Percentiles rank a stretch among this genome's conserved stretches.
phyloP scores from a whole-genome alignment of 2,329 filamentous ascomycete species.

The Conoideocrella luteorostrata region DNA sequence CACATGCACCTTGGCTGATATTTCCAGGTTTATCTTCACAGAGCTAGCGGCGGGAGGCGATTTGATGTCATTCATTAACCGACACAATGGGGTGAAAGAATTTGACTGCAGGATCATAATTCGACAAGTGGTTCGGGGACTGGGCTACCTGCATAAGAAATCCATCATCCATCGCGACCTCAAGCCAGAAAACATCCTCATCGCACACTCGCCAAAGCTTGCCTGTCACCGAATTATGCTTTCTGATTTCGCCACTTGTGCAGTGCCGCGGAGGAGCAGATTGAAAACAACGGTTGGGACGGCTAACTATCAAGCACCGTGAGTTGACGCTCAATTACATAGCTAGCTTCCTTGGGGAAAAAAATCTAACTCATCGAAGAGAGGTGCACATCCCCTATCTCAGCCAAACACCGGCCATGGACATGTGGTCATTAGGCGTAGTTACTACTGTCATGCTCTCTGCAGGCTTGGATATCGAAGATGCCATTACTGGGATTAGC shows the following conservation, averaged over 20 bases:
- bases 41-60: slow-evolving; percentile 52
- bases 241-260: slow-evolving; percentile 47
- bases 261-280: slow-evolving; percentile 32
- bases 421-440: slow-evolving; percentile 48
- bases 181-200: slow-evolving; percentile 48
- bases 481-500: slow-evolving; percentile 19
- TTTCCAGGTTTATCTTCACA: slow-evolving; percentile 45
- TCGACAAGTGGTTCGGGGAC: slow-evolving; percentile 39
- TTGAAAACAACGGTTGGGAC: slow-evolving; percentile 42
- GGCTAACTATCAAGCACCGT: slow-evolving; percentile 43
- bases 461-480: slow-evolving; percentile 13
- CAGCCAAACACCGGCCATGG: slow-evolving; percentile 32
- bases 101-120: slow-evolving; percentile 38
- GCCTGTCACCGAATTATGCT: slow-evolving; percentile 40
- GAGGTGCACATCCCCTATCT: slow-evolving; percentile 25
- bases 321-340: slow-evolving; percentile 17
- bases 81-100: slow-evolving; percentile 26
- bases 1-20: slow-evolving; percentile 3
- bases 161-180: slow-evolving; percentile 47
- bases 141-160: slow-evolving; percentile 42
- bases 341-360: neutral
- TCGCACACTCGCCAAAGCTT: slow-evolving; percentile 37
- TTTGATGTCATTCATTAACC: slow-evolving; percentile 41
- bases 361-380: slow-evolving; percentile 20
- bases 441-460: slow-evolving; percentile 32